Base-by-base conservation (phyloP, 2,329 filamentous ascomycete genomes). In the Massarina eburnea region DNA sequence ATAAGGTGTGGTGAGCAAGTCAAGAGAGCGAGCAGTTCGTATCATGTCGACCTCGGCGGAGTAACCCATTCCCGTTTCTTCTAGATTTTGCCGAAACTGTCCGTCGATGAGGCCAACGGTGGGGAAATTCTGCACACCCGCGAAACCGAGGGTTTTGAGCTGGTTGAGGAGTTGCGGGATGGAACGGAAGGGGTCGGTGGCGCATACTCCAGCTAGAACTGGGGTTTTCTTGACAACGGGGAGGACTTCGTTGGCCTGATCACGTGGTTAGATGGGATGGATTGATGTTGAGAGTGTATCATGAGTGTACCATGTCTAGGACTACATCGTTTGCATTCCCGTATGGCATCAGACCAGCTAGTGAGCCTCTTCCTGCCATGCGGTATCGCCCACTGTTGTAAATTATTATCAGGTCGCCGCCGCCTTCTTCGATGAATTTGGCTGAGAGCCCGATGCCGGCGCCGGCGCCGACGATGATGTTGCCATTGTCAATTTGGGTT, bases 361-460 rank as follows among this genome's bases (percentile, higher is more conserved):
- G 68, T 1, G 83, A 87, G 0, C 85, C 85, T 33, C 82, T 74
- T 0, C 86, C 85, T 0, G 84, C 85, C 86, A 89, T 89, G 8
- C 85, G 81, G 62, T 85, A 89, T 3, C 85, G 79, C 0, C 85
- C 85, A 29, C 81, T 84, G 66, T 88, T 88, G 73, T 88, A 88
- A 56, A 88, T 79, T 51, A 88, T 82, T 59, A 89, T 86, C 33
- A 89, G 71, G 57, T 88, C 84, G 12, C 79, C 82, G 49, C 84
- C 83, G 29, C 85, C 85, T 36, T 77, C 76, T 65, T 89, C 85
- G 52, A 87, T 79, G 58, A 80, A 85, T 57, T 89, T 89, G 48
- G 85, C 85, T 2, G 83, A 85, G 3, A 89, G 76, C 1, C 85
- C 85, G 46, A 86, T 86, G 34, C 84, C 80, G 19, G 85, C 85